Base-by-base conservation (phyloP, 768 basidiomycete species). In the Boletus vermiculosoides region DNA sequence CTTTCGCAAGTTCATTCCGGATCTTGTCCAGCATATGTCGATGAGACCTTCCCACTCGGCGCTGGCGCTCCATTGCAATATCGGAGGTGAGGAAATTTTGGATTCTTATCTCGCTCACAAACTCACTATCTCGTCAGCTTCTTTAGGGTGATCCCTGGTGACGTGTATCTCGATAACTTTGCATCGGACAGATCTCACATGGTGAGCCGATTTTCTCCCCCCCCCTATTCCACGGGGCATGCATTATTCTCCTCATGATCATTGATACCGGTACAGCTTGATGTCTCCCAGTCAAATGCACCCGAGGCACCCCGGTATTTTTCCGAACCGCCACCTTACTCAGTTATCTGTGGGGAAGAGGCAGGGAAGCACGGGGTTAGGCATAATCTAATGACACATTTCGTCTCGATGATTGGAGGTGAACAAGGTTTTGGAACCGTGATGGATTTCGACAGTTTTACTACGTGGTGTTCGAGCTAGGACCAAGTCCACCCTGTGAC, bases 181-280 rank as follows among this genome's bases (percentile, higher is more conserved):
- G 85, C 87, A 11, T 89, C 87, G 20, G 86, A 90, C 68, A 76
- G 88, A 64, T 86, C 87, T 52, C 88, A 90, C 69, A 90, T 90
- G 87, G 86, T 86, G 60, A 66, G 61, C 46, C 41, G 46, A 50
- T 37, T 57, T 53, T 59, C 31, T 44, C 56, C 39, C 47, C 39
- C 47, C 55, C 33, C 51, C 48, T 52, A 44, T 55, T 59, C 50
- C 63, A 52, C 44, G 58, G 53, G 9, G 36, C 54, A 15, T 37
- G 20, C 36, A 39, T 23, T 33, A 37, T 34, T 23, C 7, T 36
- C 25, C 46, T 42, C 52, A 30, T 51, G 34, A 40, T 49, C 34
- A 40, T 45, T 53, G 11, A 33, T 41, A 30, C 54, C 13, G 42
- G 31, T 33, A 41, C 55, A 58, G 57, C 40, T 52, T 16, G 55